Evolutionary conservation across 1,284 basidiomycete species (phyloP).

Genomic region (Fomitopsis schrenkii): DNA sequence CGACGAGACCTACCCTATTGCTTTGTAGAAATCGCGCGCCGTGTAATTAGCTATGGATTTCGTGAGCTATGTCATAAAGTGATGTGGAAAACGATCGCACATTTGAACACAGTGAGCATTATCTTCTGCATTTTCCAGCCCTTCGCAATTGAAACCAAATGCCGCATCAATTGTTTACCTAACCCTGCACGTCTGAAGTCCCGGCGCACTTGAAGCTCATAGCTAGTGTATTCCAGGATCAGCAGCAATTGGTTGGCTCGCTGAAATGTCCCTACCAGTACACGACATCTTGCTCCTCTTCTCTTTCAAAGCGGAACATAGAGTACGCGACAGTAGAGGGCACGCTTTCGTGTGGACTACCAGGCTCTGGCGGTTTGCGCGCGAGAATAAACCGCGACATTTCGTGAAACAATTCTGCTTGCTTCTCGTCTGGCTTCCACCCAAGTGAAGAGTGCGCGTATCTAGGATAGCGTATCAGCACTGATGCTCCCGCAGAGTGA

Average conservation of each 20-base stretch:
- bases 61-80: neutral
- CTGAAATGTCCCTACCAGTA: constrained; percentile 54
- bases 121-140: constrained; percentile 58
- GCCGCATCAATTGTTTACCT: constrained; percentile 48
- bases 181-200: constrained; percentile 46
- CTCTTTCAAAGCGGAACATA: constrained; percentile 71
- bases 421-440: constrained; percentile 58
- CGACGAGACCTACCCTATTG: constrained; percentile 43
- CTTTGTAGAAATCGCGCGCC: constrained; percentile 54
- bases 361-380: constrained; percentile 10
- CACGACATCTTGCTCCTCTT: constrained; percentile 50
- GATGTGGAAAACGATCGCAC: constrained; percentile 28
- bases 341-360: constrained; percentile 7
- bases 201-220: constrained; percentile 62
- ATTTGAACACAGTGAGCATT: constrained; percentile 69
- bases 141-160: constrained; percentile 46
- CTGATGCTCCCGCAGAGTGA: no score
- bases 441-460: constrained; percentile 58
- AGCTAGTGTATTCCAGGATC: constrained; percentile 37
- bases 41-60: constrained; percentile 43
- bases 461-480: constrained; percentile 25
- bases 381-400: constrained; percentile 58
- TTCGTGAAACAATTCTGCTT: constrained; percentile 53
- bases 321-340: constrained; percentile 43
- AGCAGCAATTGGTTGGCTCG: neutral